These are phyloP conservation scores for Ceriops decandra DNA, from an alignment of 345 rosid genomes.

Conservation along the genomic window DNA sequence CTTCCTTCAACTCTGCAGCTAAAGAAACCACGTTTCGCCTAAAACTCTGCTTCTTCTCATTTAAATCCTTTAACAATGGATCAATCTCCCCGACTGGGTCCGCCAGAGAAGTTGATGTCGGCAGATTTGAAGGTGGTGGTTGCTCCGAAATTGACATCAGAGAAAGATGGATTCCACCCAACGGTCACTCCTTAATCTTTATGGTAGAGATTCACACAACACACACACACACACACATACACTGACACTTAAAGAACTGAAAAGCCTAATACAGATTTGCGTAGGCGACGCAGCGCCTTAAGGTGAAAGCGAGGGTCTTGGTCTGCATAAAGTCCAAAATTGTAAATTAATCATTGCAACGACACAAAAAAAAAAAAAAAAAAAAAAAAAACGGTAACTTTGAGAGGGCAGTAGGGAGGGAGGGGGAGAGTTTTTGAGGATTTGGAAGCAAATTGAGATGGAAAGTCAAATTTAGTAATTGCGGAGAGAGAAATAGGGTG, in stretches of 20 bases:
- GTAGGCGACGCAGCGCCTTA: slow-evolving; percentile 15
- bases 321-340: slow-evolving; percentile 32
- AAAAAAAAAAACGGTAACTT: background rate
- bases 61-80: slow-evolving; percentile 77
- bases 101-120: slow-evolving; percentile 13
- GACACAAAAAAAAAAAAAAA: background rate
- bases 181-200: slow-evolving; percentile 6
- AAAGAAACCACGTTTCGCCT: slow-evolving; percentile 77
- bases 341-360: no score
- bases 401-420: background rate
- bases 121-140: slow-evolving; percentile 17
- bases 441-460: no score
- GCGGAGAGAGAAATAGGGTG: background rate
- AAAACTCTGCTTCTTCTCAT: slow-evolving; percentile 88
- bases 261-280: background rate
- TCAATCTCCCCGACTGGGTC: slow-evolving; percentile 46
- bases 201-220: slow-evolving; percentile 5
- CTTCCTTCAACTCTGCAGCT: slow-evolving; percentile 81
- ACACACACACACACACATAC: slow-evolving; percentile 9
- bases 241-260: background rate
- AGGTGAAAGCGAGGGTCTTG: slow-evolving; percentile 15
- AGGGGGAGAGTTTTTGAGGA: no score
- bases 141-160: slow-evolving; percentile 42
- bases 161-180: slow-evolving; percentile 10
- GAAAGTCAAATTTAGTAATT: no score